These are phyloP conservation scores for Cryptosporidium ryanae DNA, from an alignment of 169 alveolate species.

Conservation along the genomic window DNA sequence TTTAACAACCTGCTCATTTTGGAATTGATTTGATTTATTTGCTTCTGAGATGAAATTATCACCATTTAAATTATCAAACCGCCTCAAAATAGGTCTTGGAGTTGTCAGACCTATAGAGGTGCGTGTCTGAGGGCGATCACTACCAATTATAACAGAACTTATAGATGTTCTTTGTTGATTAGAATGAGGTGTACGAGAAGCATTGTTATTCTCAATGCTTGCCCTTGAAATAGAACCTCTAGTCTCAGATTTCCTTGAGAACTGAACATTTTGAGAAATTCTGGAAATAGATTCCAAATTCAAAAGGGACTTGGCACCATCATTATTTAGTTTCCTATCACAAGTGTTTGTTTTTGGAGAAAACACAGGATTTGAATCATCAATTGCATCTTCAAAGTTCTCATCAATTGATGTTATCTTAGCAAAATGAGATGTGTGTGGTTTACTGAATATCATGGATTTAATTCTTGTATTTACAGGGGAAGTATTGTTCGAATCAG, in stretches of 20 bases:
- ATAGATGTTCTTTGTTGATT: constrained; percentile 42
- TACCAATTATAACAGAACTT: background rate
- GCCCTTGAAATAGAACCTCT: constrained; percentile 43
- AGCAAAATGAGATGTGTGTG: constrained; percentile 8
- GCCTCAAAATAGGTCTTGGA: constrained; percentile 62
- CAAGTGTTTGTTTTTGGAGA: constrained; percentile 27
- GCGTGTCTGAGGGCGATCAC: constrained; percentile 34
- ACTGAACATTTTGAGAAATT: constrained; percentile 42
- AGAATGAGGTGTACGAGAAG: constrained; percentile 47
- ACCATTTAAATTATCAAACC: constrained; percentile 1
- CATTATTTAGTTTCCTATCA: constrained; percentile 7
- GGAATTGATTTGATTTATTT: constrained; percentile 7
- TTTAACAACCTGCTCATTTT: constrained; percentile 28
- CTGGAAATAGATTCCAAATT: constrained; percentile 66
- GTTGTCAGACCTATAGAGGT: constrained; percentile 70
- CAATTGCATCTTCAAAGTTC: constrained; percentile 67
- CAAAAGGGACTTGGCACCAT: constrained; percentile 16
- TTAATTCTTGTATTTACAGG: constrained; percentile 15
- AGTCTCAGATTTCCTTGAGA: constrained; percentile 24
- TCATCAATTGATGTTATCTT: constrained; percentile 47
- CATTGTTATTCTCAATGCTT: constrained; percentile 16
- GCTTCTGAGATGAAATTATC: background rate
- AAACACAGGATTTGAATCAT: constrained; percentile 48
- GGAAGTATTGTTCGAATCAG: constrained; percentile 31
- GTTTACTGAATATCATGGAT: constrained; percentile 52